These are phyloP conservation scores for Strobilomyces dryophilus DNA, from an alignment of 768 basidiomycete genomes.

Conservation along the genomic window DNA sequence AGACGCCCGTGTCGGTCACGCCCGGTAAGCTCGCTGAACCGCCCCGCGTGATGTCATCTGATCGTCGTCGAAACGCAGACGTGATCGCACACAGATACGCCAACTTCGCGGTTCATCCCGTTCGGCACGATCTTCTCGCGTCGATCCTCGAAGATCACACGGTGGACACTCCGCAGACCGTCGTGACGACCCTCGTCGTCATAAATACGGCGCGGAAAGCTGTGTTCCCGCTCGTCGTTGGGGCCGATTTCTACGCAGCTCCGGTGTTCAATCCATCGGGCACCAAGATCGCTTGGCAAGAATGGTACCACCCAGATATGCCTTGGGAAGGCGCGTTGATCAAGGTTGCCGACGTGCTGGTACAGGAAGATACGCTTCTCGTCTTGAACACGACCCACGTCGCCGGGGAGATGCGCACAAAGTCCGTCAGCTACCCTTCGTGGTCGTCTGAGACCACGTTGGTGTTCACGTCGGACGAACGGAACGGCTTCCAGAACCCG, in stretches of 20 bases:
- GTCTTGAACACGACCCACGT: conserved; percentile 40
- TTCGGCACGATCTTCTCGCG: conserved; percentile 48
- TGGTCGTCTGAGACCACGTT: conserved; percentile 57
- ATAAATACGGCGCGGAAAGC: conserved; percentile 46
- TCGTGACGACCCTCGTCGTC: conserved; percentile 51
- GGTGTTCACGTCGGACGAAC: conserved; percentile 58
- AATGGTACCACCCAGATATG: conserved; percentile 70
- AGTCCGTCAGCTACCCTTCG: conserved; percentile 53
- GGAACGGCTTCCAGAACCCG: conserved; percentile 63
- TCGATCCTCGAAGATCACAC: conserved; percentile 74
- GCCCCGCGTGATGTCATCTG: neutral
- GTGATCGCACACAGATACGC: conserved; percentile 51
- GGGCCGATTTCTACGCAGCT: conserved; percentile 69
- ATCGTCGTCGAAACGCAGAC: conserved; percentile 4
- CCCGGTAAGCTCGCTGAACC: conserved; percentile 44
- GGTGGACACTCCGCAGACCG: conserved; percentile 27
- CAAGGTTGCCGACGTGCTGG: conserved; percentile 45
- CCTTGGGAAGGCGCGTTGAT: conserved; percentile 67
- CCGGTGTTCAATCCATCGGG: conserved; percentile 62
- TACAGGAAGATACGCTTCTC: conserved; percentile 27
- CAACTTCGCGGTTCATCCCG: conserved; percentile 56
- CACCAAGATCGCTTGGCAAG: conserved; percentile 52
- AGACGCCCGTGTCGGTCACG: conserved; percentile 45
- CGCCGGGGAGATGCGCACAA: conserved; percentile 46
- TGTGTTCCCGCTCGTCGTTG: conserved; percentile 45